Evolutionary conservation across 2,329 filamentous ascomycete species (phyloP).

Genomic region (Neopestalotiopsis rosae): DNA sequence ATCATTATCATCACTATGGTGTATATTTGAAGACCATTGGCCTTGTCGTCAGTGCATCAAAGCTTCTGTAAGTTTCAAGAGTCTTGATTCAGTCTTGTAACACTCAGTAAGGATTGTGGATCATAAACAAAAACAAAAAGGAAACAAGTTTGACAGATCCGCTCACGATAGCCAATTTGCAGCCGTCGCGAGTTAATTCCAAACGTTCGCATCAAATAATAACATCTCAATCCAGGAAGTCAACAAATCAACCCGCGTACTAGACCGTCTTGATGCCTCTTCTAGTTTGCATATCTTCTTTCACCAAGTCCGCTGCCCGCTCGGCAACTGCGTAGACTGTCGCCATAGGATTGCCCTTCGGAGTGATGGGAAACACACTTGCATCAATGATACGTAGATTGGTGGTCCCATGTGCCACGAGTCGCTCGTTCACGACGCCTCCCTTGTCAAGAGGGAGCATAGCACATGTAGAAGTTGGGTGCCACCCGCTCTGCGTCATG

Average conservation of each 20-base stretch:
- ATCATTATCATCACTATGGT: too few relatives aligned
- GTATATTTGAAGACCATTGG: too few relatives aligned
- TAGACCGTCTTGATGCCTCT: neutral
- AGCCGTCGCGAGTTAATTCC: neutral
- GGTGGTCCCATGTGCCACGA: neutral
- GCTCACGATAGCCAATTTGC: neutral
- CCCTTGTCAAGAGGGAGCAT: conserved; percentile 4
- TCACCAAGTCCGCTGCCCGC: conserved; percentile 5
- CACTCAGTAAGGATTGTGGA: neutral
- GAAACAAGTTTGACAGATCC: neutral
- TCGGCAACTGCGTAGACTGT: conserved; percentile 5
- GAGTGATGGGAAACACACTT: neutral
- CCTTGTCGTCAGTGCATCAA: too few relatives aligned
- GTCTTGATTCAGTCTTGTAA: too few relatives aligned
- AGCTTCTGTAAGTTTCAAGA: too few relatives aligned
- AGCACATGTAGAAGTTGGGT: neutral
- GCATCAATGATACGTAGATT: neutral
- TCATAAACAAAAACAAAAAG: neutral
- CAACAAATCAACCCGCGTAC: neutral
- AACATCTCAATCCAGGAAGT: neutral
- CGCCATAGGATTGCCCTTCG: conserved; percentile 5
- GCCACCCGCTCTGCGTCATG: conserved; percentile 2
- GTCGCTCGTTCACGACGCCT: neutral
- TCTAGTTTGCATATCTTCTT: neutral
- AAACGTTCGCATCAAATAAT: neutral